Percentiles rank a stretch among this genome's conserved stretches.
These are phyloP conservation scores for Mycogone perniciosa DNA, from an alignment of 2,329 filamentous ascomycete genomes.

Conservation along the genomic window DNA sequence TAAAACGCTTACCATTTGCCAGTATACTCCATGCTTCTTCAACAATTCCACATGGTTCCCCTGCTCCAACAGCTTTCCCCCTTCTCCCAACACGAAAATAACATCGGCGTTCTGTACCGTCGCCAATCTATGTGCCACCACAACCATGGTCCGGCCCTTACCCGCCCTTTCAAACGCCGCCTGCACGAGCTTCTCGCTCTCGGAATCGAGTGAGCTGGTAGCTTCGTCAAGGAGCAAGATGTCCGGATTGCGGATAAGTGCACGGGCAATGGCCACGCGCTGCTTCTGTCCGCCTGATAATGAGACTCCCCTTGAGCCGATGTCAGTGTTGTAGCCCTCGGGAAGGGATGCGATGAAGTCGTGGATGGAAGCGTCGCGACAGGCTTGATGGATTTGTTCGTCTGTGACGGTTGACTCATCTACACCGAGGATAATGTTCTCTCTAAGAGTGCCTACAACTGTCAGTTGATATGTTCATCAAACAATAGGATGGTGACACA, in stretches of 20 bases:
- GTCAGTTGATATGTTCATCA: background rate
- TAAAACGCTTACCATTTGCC: constrained; percentile 46
- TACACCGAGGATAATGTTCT: constrained; percentile 64
- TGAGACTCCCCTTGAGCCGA: constrained; percentile 60
- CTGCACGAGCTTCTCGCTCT: constrained; percentile 57
- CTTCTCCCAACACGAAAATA: constrained; percentile 70
- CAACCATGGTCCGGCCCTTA: constrained; percentile 59
- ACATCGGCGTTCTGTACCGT: constrained; percentile 73
- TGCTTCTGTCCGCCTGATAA: constrained; percentile 69
- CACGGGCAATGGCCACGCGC: constrained; percentile 62
- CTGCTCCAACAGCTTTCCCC: constrained; percentile 47
- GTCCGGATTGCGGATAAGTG: constrained; percentile 58
- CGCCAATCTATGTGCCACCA: constrained; percentile 70
- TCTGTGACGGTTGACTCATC: constrained; percentile 46
- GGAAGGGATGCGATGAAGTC: constrained; percentile 65
- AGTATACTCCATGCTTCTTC: constrained; percentile 47
- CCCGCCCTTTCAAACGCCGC: constrained; percentile 59
- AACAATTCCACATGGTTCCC: constrained; percentile 48
- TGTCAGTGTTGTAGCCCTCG: constrained; percentile 59
- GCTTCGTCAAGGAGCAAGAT: constrained; percentile 67
- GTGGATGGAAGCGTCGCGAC: constrained; percentile 59
- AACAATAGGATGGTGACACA: background rate
- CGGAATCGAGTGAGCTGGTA: constrained; percentile 61
- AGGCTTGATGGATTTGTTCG: constrained; percentile 45
- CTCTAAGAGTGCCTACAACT: constrained; percentile 49